Evolutionary conservation across 2,329 filamentous ascomycete genomes (phyloP), one percentile per base, ranked within the genome.

Genomic region (Pseudocercospora eumusae): DNA sequence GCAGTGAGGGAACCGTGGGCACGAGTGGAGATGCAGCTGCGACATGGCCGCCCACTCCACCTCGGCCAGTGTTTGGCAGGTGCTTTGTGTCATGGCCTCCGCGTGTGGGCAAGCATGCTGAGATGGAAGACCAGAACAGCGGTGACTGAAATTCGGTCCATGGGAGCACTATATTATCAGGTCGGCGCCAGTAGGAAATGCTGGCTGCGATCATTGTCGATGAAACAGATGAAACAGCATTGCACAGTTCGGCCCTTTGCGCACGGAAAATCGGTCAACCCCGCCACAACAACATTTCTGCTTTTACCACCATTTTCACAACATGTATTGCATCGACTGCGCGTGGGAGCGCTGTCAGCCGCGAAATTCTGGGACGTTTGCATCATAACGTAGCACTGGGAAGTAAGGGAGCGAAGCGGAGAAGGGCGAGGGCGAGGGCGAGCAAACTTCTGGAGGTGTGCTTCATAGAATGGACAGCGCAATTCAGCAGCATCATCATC

Each of bases 131-230:
- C 52, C 52, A 54, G 25, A 54, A 54, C 31, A 28, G 52, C 52
- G 52, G 52, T 54, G 52, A 54, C 52, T 9, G 20, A 18, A 21
- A 11, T 33, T 15, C 25, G 52, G 52, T 54, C 28, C n/a, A 21
- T 23, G 52, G 52, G 52, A 21, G 28, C 52, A 40, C 52, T 33
- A 36, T 40, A 8, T 13, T 10, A 10, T 33, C 25, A 54, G 10
- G 28, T 54, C 21, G 52, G 52, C 20, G 18, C 28, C 52, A 23
- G 8, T 25, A 18, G 25, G 49, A 40, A n/a, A 54, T 54, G 52
- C 52, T 54, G 52, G 52, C 52, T 54, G n/a, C 52, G 52, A 54
- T 36, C 31, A 18, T 40, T n/a, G 25, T 40, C 52, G 52, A 54
- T 40, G 52, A 40, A 54, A 54, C 28, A 40, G n/a, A 36, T 23